Percentiles rank a stretch among this genome's conserved stretches.
phyloP scores from a whole-genome alignment of 257 asterid genomes.

The Solanum acaule region DNA sequence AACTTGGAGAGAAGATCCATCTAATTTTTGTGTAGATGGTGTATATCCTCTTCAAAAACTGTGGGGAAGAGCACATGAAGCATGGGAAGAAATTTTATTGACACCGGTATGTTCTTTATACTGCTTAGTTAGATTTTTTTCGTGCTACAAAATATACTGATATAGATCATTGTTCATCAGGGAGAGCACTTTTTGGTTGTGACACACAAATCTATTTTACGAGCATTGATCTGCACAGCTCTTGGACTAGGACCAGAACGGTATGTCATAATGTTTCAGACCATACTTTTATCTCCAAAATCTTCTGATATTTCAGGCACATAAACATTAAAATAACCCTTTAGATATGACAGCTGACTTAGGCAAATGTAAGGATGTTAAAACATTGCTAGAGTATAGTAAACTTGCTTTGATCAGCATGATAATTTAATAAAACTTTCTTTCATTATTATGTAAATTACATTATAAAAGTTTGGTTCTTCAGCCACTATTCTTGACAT shows the following conservation, averaged over 20 bases:
- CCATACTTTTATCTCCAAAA: neutral
- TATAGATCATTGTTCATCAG: slow-evolving; percentile 16
- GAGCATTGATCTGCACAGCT: slow-evolving; percentile 82
- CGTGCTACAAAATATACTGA: neutral
- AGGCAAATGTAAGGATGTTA: neutral
- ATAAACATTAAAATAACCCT: neutral
- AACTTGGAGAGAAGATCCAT: slow-evolving; percentile 80
- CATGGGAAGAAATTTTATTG: slow-evolving; percentile 62
- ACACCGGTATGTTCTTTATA: slow-evolving; percentile 33
- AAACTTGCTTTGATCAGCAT: neutral
- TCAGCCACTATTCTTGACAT: neutral
- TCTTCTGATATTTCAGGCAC: neutral
- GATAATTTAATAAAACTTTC: neutral
- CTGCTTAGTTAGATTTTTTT: neutral
- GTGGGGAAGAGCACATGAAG: slow-evolving; percentile 58
- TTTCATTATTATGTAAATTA: neutral
- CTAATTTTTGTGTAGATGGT: slow-evolving; percentile 46
- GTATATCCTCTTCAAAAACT: slow-evolving; percentile 39
- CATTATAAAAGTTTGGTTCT: neutral
- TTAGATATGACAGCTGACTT: neutral
- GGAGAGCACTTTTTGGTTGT: slow-evolving; percentile 71
- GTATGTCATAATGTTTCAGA: slow-evolving; percentile 8
- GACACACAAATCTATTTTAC: slow-evolving; percentile 70
- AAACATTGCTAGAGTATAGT: neutral
- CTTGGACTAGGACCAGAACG: slow-evolving; percentile 74